Conservation (phyloP, 495 filamentous ascomycete genomes). For the Daldinia bambusicola region DNA sequence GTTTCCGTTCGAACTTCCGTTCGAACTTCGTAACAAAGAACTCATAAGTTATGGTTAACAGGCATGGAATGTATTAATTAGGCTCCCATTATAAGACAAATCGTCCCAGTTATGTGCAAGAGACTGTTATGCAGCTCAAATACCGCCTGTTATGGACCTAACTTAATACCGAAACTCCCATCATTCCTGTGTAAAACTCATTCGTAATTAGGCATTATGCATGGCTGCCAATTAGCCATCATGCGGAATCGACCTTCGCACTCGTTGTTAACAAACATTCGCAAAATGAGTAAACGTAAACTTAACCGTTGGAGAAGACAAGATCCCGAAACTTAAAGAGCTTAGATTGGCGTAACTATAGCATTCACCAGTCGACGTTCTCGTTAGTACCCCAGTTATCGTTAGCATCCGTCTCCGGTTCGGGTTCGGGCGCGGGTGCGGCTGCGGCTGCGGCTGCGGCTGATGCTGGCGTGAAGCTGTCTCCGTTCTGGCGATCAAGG, state of each 20-base stretch:
- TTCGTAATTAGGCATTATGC: neutral
- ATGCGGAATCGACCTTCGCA: neutral
- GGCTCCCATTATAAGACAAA: constrained; percentile 1
- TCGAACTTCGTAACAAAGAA: neutral
- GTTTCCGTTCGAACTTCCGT: neutral
- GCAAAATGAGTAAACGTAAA: neutral
- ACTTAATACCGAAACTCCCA: neutral
- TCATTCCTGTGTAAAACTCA: neutral
- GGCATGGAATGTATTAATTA: neutral
- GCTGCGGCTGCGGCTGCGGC: neutral
- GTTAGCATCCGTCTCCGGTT: neutral
- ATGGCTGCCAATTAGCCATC: constrained; percentile 3
- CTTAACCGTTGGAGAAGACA: neutral
- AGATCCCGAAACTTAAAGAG: neutral
- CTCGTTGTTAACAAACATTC: neutral
- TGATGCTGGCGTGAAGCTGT: neutral
- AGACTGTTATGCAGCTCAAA: neutral
- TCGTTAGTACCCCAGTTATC: constrained; percentile 1
- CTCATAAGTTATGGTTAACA: too few relatives aligned
- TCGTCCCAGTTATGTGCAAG: neutral
- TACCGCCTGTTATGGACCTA: neutral
- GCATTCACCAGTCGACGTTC: neutral
- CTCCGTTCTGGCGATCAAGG: neutral
- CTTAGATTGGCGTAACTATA: neutral
- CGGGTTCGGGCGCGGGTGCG: neutral